Conservation (phyloP, 768 basidiomycete species). For the Cystofilobasidium ferigula region DNA sequence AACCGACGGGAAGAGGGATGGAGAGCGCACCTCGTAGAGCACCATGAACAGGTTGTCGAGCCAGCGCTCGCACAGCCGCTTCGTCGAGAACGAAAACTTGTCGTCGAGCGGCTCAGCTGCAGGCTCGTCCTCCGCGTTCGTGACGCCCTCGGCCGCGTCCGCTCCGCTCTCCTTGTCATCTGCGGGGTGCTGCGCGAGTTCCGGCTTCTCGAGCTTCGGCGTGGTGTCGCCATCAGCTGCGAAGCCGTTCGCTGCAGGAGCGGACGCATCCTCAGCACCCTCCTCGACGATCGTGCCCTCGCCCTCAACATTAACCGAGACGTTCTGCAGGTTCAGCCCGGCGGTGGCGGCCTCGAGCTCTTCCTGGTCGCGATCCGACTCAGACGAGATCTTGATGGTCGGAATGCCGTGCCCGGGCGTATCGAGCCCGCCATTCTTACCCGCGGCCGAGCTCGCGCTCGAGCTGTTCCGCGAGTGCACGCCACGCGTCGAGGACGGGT, state of each 20-base stretch:
- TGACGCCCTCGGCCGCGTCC: slow-evolving; percentile 25
- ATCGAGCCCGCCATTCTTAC: neutral
- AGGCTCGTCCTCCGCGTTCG: neutral
- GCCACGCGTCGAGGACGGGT: no score
- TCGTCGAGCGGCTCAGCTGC: slow-evolving; percentile 38
- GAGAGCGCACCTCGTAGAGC: slow-evolving; percentile 66
- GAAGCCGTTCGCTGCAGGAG: slow-evolving; percentile 19
- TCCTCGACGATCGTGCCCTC: slow-evolving; percentile 41
- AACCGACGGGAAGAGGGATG: neutral
- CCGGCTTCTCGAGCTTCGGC: slow-evolving; percentile 34
- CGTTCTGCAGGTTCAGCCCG: slow-evolving; percentile 24
- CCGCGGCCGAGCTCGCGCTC: neutral
- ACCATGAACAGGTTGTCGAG: slow-evolving; percentile 98
- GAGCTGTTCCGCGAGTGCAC: neutral
- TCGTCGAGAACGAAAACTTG: slow-evolving; percentile 85
- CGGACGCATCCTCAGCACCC: slow-evolving; percentile 23
- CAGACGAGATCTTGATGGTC: slow-evolving; percentile 66
- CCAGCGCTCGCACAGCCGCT: slow-evolving; percentile 94
- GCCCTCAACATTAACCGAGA: slow-evolving; percentile 32
- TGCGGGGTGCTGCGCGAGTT: slow-evolving; percentile 29
- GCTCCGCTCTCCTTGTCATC: slow-evolving; percentile 16
- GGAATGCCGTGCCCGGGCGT: slow-evolving; percentile 43
- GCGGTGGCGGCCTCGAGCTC: slow-evolving; percentile 46
- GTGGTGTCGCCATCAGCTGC: slow-evolving; percentile 30
- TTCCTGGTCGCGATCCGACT: slow-evolving; percentile 51